Evolutionary conservation across 257 asterid species (phyloP).

Genomic region (Buddleja alternifolia): DNA sequence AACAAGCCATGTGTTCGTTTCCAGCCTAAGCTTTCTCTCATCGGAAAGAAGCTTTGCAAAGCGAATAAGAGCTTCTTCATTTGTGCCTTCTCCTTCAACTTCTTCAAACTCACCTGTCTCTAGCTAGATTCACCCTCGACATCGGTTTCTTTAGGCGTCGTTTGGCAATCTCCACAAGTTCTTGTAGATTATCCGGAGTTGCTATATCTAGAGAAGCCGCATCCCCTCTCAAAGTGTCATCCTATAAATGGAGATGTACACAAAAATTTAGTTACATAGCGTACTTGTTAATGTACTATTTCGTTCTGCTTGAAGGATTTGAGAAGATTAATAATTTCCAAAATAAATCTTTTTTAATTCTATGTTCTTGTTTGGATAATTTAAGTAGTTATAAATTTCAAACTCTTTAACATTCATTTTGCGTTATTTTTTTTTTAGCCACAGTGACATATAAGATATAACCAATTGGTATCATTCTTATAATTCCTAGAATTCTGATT

Average conservation of each 20-base stretch:
- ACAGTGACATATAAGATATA: no score
- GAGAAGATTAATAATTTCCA: no score
- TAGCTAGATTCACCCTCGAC: constrained; percentile 48
- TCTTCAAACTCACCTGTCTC: constrained; percentile 45
- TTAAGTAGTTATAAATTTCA: no score
- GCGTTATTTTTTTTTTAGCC: no score
- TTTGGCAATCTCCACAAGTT: constrained; percentile 37
- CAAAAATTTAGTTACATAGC: background rate
- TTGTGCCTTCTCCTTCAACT: constrained; percentile 49
- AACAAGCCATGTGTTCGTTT: constrained; percentile 17
- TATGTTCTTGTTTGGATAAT: no score
- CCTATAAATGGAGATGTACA: constrained; percentile 26
- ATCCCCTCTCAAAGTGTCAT: constrained; percentile 40
- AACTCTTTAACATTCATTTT: no score
- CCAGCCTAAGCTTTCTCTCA: constrained; percentile 34
- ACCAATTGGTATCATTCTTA: no score
- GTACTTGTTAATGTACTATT: background rate
- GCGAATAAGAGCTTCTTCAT: constrained; percentile 52
- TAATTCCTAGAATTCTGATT: no score
- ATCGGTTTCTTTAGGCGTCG: constrained; percentile 38
- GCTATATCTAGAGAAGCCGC: constrained; percentile 44
- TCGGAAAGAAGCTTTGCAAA: constrained; percentile 44
- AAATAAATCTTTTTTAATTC: no score
- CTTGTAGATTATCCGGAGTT: constrained; percentile 33
- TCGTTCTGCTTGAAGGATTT: no score